phyloP scores from a whole-genome alignment of 352 stramenopile genomes.

The Globisporangium paddicum region DNA sequence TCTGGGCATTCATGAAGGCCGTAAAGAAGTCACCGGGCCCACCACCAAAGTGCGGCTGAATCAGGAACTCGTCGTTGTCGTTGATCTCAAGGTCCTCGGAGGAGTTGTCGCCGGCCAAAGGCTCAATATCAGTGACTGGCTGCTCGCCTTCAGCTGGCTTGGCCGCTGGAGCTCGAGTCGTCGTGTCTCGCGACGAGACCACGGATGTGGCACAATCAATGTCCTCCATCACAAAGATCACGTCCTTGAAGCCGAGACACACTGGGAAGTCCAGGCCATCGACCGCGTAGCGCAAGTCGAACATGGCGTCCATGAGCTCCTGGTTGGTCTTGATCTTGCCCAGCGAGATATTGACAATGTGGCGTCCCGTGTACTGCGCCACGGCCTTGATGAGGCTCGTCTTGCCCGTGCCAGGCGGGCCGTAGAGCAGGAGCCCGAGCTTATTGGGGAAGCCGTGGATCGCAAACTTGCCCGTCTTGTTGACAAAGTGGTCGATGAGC shows the following conservation, averaged over 20 bases:
- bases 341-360: constrained; percentile 59
- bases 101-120: neutral
- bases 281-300: constrained; percentile 35
- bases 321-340: constrained; percentile 56
- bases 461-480: constrained; percentile 64
- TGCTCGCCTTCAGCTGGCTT: neutral
- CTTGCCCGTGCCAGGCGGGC: constrained; percentile 80
- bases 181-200: constrained; percentile 22
- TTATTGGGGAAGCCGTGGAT: constrained; percentile 87
- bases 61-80: neutral
- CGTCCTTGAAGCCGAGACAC: constrained; percentile 45
- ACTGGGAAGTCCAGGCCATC: constrained; percentile 37
- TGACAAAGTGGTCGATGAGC: constrained; percentile 57
- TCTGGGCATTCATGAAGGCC: neutral
- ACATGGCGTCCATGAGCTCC: constrained; percentile 50
- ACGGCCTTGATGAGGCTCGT: constrained; percentile 84
- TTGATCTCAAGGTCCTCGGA: constrained; percentile 4
- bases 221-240: constrained; percentile 72
- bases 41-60: neutral
- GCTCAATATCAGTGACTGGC: constrained; percentile 1
- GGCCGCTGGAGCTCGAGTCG: neutral
- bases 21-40: neutral
- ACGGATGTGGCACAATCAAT: constrained; percentile 51
- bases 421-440: constrained; percentile 73
- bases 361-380: constrained; percentile 53